Conservation (phyloP, 1,284 basidiomycete species). For the Melampsora americana region DNA sequence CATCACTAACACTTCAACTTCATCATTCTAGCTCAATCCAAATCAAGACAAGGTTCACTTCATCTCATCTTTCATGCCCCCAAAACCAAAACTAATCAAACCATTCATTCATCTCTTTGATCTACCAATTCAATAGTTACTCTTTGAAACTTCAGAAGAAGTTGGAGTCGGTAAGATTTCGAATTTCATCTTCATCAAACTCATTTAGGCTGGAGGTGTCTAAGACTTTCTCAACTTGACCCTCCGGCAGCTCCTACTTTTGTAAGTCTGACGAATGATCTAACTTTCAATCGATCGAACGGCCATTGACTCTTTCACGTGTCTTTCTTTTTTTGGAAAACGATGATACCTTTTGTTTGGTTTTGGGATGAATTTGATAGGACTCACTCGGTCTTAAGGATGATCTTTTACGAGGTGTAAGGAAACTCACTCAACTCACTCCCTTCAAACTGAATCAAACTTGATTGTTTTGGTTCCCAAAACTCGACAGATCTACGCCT, state of each 20-base stretch:
- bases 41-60: conserved; percentile 43
- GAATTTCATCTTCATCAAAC: too few species aligned
- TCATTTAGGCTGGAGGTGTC: conserved; percentile 25
- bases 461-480: neutral
- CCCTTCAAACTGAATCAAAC: neutral
- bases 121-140: conserved; percentile 2
- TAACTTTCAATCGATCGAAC: too few species aligned
- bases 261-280: too few species aligned
- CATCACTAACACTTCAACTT: too few species aligned
- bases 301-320: neutral
- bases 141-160: conserved; percentile 42
- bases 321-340: conserved; percentile 1
- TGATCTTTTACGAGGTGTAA: conserved; percentile 77
- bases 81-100: too few species aligned
- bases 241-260: conserved; percentile 44
- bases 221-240: conserved; percentile 22
- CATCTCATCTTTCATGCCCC: neutral
- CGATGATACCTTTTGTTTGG: too few species aligned
- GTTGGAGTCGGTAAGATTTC: conserved; percentile 41
- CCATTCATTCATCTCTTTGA: neutral
- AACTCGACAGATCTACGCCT: conserved; percentile 27
- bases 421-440: neutral
- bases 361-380: neutral
- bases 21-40: conserved; percentile 33
- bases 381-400: conserved; percentile 76